phyloP scores from a whole-genome alignment of 2,329 filamentous ascomycete species.

The Botrytis byssoidea region DNA sequence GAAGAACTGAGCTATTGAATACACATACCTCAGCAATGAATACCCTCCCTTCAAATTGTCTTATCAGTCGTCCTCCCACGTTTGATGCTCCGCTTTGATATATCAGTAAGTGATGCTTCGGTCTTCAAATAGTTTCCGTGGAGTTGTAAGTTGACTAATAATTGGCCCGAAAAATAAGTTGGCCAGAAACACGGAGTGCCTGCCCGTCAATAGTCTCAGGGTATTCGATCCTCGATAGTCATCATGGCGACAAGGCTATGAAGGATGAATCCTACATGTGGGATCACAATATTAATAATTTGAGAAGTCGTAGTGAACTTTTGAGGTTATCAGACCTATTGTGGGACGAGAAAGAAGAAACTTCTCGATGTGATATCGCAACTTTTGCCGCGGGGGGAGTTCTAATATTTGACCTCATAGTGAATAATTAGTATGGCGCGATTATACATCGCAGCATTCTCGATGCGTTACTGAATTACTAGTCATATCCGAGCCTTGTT shows the following conservation, averaged over 20 bases:
- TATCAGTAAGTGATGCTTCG: neutral
- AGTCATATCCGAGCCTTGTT: neutral
- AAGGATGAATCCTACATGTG: neutral
- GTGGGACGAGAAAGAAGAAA: neutral
- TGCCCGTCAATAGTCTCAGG: too few relatives aligned
- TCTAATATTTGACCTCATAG: neutral
- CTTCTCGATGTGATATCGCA: neutral
- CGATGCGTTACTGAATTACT: neutral
- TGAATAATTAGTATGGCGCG: neutral
- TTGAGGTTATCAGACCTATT: neutral
- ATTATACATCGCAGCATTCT: too few relatives aligned
- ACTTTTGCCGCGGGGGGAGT: fast-evolving
- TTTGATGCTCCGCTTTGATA: neutral
- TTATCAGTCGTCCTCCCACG: neutral
- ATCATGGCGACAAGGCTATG: too few relatives aligned
- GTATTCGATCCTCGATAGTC: too few relatives aligned
- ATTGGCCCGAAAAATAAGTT: neutral
- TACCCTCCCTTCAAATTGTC: neutral
- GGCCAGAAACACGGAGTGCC: too few relatives aligned
- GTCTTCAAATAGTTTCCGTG: neutral
- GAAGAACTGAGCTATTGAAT: neutral
- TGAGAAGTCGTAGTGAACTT: fast-evolving
- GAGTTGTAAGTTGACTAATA: neutral
- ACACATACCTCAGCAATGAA: neutral
- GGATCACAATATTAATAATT: neutral